Evolutionary conservation across 2,329 filamentous ascomycete species (phyloP).

Genomic region (Magnaporthiopsis poae): DNA sequence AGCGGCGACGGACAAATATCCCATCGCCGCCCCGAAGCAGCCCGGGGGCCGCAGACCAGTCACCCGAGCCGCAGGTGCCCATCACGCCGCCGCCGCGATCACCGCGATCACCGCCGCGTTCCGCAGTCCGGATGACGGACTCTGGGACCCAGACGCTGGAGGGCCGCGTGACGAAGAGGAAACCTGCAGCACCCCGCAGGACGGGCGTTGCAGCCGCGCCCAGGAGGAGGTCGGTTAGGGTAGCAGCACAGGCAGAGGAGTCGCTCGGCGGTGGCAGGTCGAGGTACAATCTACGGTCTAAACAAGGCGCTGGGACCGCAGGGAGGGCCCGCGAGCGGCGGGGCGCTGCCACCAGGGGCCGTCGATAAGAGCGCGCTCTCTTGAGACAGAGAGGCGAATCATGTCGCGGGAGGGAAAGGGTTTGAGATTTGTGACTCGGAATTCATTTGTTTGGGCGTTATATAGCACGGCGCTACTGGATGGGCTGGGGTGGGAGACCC

Average conservation of each 20-base stretch:
- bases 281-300: background rate
- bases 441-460: background rate
- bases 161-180: conserved; percentile 2
- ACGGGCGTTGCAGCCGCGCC: background rate
- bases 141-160: conserved; percentile 1
- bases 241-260: background rate
- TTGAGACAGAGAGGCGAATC: background rate
- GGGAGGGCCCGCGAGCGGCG: background rate
- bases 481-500: too few relatives aligned
- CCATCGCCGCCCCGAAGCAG: conserved; percentile 1
- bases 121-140: background rate
- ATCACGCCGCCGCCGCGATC: background rate
- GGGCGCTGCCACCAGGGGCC: background rate
- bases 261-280: too few relatives aligned
- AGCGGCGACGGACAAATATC: background rate
- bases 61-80: background rate
- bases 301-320: background rate
- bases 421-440: background rate
- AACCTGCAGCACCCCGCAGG: background rate
- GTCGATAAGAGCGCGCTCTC: background rate
- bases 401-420: background rate
- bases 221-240: background rate
- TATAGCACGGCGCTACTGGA: background rate
- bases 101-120: background rate
- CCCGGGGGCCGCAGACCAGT: background rate